These are phyloP conservation scores for Begonia peltatifolia DNA, from an alignment of 306 rosid genomes.

Conservation along the genomic window DNA sequence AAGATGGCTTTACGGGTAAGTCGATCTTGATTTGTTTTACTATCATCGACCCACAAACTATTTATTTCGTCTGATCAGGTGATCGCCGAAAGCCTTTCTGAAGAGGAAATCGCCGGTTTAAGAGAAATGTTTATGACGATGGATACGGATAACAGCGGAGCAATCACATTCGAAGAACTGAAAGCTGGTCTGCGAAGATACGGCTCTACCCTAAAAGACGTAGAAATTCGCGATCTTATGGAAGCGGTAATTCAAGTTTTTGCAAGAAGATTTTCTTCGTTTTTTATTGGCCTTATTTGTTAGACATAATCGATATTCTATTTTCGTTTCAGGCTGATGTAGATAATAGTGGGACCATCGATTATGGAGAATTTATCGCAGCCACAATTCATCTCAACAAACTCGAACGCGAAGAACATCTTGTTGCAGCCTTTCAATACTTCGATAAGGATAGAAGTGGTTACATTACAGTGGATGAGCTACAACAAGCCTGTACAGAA, in stretches of 20 bases:
- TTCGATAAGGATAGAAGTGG: slow-evolving; percentile 92
- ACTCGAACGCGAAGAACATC: slow-evolving; percentile 93
- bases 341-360: slow-evolving; percentile 91
- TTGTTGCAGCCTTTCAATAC: slow-evolving; percentile 77
- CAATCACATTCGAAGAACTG: slow-evolving; percentile 90
- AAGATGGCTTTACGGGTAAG: slow-evolving; percentile 97
- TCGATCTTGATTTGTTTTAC: slow-evolving; percentile 2
- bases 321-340: slow-evolving; percentile 69
- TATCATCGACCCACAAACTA: no score
- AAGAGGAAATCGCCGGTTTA: slow-evolving; percentile 94
- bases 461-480: slow-evolving; percentile 89
- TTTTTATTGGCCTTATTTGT: no score
- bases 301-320: no score
- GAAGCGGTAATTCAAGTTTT: slow-evolving; percentile 51
- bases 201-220: slow-evolving; percentile 87
- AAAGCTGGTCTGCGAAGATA: slow-evolving; percentile 91
- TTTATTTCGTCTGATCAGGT: slow-evolving; percentile 33
- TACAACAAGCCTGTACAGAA: slow-evolving; percentile 87
- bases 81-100: slow-evolving; percentile 90
- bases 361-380: slow-evolving; percentile 90
- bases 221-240: slow-evolving; percentile 90
- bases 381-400: slow-evolving; percentile 96
- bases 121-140: slow-evolving; percentile 81
- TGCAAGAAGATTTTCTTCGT: no score
- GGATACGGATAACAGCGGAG: slow-evolving; percentile 95